These are phyloP conservation scores for Fraxinus ornus DNA, from an alignment of 305 asterid genomes.

Conservation along the genomic window DNA sequence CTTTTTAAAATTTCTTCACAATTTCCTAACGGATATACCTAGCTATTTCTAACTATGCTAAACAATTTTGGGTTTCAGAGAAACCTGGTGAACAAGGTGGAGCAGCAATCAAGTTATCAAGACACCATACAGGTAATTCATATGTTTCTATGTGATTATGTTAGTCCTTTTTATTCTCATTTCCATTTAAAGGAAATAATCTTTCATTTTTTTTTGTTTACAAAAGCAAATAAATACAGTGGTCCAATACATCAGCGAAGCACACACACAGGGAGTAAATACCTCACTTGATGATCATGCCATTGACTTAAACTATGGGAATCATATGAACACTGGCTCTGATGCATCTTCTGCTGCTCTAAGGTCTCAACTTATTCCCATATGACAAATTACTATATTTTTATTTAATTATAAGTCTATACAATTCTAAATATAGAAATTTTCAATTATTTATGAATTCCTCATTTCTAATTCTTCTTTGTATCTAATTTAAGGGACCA, in stretches of 20 bases:
- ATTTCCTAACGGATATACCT: not conserved
- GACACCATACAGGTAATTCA: constrained; percentile 51
- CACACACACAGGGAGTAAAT: constrained; percentile 38
- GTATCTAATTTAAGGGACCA: constrained; percentile 34
- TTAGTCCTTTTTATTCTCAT: not conserved
- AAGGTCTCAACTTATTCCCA: constrained; percentile 29
- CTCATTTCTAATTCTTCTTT: not conserved
- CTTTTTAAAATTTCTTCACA: not conserved
- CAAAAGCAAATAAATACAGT: constrained; percentile 58
- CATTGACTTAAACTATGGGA: constrained; percentile 35
- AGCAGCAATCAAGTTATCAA: constrained; percentile 54
- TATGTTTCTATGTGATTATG: not conserved
- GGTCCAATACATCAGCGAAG: constrained; percentile 51
- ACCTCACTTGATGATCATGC: constrained; percentile 41
- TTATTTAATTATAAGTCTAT: not conserved
- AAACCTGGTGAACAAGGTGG: constrained; percentile 37
- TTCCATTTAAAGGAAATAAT: not conserved
- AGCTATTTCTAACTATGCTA: not conserved
- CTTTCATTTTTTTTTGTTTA: not conserved
- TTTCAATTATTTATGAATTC: not conserved
- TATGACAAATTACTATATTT: not conserved
- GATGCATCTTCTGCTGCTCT: constrained; percentile 49
- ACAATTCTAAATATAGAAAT: not conserved
- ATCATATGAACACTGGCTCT: constrained; percentile 43
- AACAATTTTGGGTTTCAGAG: constrained; percentile 26